These are phyloP conservation scores for Leccinum variabile DNA, from an alignment of 1,284 basidiomycete genomes.

Conservation along the genomic window DNA sequence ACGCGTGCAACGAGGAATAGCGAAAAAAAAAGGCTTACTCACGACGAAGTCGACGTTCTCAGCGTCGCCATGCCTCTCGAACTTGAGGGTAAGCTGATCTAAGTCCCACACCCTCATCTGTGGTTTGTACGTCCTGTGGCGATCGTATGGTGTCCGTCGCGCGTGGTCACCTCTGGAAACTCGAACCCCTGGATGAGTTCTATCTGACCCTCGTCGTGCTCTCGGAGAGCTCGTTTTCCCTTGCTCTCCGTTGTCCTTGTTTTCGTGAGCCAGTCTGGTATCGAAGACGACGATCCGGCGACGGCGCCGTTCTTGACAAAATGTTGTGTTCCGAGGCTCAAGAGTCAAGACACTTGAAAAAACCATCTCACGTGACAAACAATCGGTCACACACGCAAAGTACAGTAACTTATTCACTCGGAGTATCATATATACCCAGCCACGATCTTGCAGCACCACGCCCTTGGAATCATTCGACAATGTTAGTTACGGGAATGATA, in stretches of 20 bases:
- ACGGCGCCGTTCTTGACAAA: constrained; percentile 65
- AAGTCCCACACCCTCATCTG: constrained; percentile 73
- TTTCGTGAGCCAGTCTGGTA: constrained; percentile 86
- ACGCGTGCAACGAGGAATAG: not conserved
- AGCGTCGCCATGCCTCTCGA: constrained; percentile 93
- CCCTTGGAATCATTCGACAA: not conserved
- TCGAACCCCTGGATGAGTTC: constrained; percentile 95
- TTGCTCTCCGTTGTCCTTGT: constrained; percentile 58
- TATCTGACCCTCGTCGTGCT: constrained; percentile 75
- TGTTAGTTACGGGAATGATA: not conserved
- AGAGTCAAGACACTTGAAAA: not conserved
- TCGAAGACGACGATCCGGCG: constrained; percentile 78
- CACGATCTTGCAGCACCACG: constrained; percentile 7
- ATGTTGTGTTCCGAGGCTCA: not conserved
- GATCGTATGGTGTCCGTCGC: constrained; percentile 89
- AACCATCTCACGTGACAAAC: constrained; percentile 20
- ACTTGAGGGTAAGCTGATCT: constrained; percentile 68
- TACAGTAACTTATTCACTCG: constrained; percentile 6
- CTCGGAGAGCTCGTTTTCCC: constrained; percentile 60
- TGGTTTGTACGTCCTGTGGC: constrained; percentile 98
- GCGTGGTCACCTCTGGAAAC: constrained; percentile 85
- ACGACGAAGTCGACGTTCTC: constrained; percentile 99
- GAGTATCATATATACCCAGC: constrained; percentile 18
- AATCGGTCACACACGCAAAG: not conserved
- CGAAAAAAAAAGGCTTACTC: constrained; percentile 48